These are phyloP conservation scores for Suillus americanus DNA, from an alignment of 768 basidiomycete species.

Conservation along the genomic window DNA sequence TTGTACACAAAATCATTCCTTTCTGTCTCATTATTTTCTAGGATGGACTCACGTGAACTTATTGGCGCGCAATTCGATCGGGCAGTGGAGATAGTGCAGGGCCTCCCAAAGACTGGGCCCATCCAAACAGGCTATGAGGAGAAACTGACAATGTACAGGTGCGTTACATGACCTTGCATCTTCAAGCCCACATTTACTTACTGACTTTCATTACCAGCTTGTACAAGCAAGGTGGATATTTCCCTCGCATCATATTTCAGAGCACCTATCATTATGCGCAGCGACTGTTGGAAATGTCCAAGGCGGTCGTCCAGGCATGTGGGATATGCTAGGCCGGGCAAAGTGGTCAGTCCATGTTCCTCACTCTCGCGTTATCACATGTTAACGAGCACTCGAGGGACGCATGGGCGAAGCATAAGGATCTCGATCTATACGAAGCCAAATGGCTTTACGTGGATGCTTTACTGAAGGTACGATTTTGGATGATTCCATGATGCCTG, in stretches of 20 bases:
- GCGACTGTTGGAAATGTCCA: conserved; percentile 91
- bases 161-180: conserved; percentile 16
- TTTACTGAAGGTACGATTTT: conserved; percentile 63
- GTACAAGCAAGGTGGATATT: conserved; percentile 82
- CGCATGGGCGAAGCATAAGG: conserved; percentile 93
- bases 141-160: conserved; percentile 93
- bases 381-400: conserved; percentile 55
- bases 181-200: neutral
- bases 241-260: conserved; percentile 6
- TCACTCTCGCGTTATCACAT: conserved; percentile 19
- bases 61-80: conserved; percentile 89
- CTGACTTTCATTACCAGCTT: conserved; percentile 46
- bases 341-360: conserved; percentile 66
- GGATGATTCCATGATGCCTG: neutral
- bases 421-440: conserved; percentile 74
- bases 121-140: conserved; percentile 97
- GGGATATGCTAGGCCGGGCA: conserved; percentile 88
- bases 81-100: conserved; percentile 92
- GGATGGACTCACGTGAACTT: conserved; percentile 63
- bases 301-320: conserved; percentile 76
- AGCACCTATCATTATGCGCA: conserved; percentile 28
- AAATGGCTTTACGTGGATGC: conserved; percentile 91
- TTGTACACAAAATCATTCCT: neutral
- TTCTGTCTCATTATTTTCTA: neutral
- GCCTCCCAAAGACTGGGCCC: conserved; percentile 89